Base-by-base conservation (phyloP, 2,329 filamentous ascomycete species). In the Stagonosporopsis vannaccii region DNA sequence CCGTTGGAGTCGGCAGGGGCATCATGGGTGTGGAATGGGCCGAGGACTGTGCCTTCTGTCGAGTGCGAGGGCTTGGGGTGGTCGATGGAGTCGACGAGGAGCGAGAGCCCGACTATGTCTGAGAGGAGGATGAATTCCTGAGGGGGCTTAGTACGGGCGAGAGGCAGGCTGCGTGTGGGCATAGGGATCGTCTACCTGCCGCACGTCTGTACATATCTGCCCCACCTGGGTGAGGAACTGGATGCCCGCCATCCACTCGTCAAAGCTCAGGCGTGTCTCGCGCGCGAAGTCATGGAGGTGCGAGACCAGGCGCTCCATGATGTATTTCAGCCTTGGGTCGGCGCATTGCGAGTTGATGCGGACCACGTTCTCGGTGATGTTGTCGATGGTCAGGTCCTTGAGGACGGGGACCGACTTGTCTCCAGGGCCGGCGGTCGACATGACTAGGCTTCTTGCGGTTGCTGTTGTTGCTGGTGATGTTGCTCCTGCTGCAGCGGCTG, bases 21-120 rank as follows among this genome's bases (percentile, higher is more conserved):
- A 68, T 93, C 89, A 77, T 93, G 89, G 1, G 89, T 92, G 80
- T 94, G 90, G 80, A 93, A 94, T 33, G 91, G 91, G 0, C 91
- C 91, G 0, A 94, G 84, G 11, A 95, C 89, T 0, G 90, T 91
- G 55, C 90, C 90, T 75, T 94, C 90, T 23, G 91, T 95, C 25
- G 82, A 83, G 39, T 79, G 75, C 0, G 85, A 71, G 0, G 89
- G 90, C 73, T 92, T 94, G 23, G 91, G 91, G 78, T 94, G 90
- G 79, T 92, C 89, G 79, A 95, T 93, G 65, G 83, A 85, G 78
- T 95, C 90, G 63, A 95, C 87, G 4, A 95, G 85, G 56, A 93
- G 84, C 20, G 89, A 92, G 32, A 95, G 85, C 35, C 90, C 91
- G 20, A 94, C 83, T 37, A 91, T 83, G 76, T 95, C 91, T 63